A percentile compares a stretch with the other conserved stretches of the same genome.
These are phyloP conservation scores for Phyllostachys edulis DNA, from an alignment of 176 grass and related monocot species.

Conservation along the genomic window DNA sequence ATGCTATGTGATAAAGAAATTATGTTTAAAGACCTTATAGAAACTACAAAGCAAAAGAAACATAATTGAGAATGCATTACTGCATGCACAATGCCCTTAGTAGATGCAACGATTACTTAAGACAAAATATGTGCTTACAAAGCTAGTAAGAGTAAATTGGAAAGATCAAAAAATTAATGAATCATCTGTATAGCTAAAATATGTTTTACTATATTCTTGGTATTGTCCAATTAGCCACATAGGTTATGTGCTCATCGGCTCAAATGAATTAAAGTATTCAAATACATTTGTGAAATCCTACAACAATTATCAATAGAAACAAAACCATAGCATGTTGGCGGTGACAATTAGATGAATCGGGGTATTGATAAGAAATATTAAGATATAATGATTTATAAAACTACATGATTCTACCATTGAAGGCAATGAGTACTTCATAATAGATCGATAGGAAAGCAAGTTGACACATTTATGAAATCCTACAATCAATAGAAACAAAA, in stretches of 20 bases:
- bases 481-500: conserved; percentile 26
- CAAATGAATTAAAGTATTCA: conserved; percentile 16
- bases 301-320: neutral
- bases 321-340: conserved; percentile 13
- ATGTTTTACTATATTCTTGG: conserved; percentile 9
- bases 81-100: neutral
- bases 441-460: neutral
- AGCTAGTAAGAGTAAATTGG: neutral
- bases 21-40: conserved; percentile 9
- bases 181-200: neutral
- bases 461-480: neutral
- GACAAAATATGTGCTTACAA: conserved; percentile 27
- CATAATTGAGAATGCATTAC: neutral
- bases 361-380: too few species aligned
- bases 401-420: conserved; percentile 4
- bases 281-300: conserved; percentile 20
- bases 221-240: conserved; percentile 16
- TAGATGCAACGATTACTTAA: neutral
- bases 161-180: neutral
- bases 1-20: conserved; percentile 11
- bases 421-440: neutral
- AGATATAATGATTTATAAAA: neutral
- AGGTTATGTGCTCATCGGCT: neutral
- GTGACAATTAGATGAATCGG: neutral
- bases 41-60: conserved; percentile 17